These are phyloP conservation scores for Waitea zeae DNA, from an alignment of 1,284 basidiomycete species.

Conservation along the genomic window DNA sequence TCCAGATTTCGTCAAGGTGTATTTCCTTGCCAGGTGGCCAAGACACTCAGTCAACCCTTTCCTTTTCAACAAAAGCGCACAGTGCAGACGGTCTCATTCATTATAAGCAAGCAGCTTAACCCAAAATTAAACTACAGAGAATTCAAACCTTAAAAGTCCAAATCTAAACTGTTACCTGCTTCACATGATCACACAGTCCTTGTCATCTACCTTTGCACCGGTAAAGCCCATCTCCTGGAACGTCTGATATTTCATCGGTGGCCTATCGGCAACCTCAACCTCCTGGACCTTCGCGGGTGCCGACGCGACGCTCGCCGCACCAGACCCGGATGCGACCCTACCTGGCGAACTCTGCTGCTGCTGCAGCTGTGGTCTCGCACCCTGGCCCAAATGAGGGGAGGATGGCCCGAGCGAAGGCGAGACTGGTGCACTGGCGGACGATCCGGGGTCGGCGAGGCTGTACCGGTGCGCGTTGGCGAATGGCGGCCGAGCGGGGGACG, in stretches of 20 bases:
- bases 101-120: no score
- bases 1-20: no score
- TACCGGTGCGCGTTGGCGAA: slow-evolving; percentile 12
- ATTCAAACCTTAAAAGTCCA: no score
- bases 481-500: slow-evolving; percentile 9
- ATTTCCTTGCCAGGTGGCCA: no score
- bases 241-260: slow-evolving; percentile 37
- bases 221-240: slow-evolving; percentile 89
- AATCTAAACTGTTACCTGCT: no score
- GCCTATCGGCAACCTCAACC: no score
- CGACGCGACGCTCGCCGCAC: slow-evolving; percentile 2
- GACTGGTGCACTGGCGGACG: slow-evolving; percentile 1
- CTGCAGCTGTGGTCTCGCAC: neutral
- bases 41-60: no score
- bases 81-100: no score
- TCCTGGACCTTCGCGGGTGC: slow-evolving; percentile 4
- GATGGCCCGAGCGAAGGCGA: slow-evolving; percentile 7
- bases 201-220: slow-evolving; percentile 54
- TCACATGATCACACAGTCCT: slow-evolving; percentile 75
- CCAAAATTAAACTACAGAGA: no score
- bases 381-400: neutral
- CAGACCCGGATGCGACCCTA: slow-evolving; percentile 6
- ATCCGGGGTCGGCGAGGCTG: slow-evolving; percentile 12
- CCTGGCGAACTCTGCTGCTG: slow-evolving; percentile 5
- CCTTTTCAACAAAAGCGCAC: no score